Base-by-base conservation (phyloP, 179 eudicot genomes). In the Beta lomatogona region DNA sequence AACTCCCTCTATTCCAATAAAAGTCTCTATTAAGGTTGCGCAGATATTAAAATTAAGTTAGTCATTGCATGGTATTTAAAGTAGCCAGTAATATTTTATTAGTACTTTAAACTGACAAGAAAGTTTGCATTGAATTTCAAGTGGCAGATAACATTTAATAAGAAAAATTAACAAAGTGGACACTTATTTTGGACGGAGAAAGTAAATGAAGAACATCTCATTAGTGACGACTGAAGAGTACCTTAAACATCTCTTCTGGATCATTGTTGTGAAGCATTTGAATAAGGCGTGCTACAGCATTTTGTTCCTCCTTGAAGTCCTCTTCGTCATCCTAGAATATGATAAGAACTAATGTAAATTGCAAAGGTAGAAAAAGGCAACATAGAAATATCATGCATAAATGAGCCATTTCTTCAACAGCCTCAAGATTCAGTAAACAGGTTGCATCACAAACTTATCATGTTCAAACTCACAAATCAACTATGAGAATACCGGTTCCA, bases 261-360 rank as follows among this genome's bases (percentile, higher is more conserved):
- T 93, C 97, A 63, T 91, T 93, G 88, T 89, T 94, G 85, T 91
- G 91, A 82, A 96, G 88, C 92, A 94, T 86, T 70, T 94, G 97
- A 78, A 96, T 89, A 79, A 96, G 93, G 79, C 99, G 90, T 61
- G 97, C 94, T 78, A 96, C 97, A 81, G 99, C 93, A 91, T 96
- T 96, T 81, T 96, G 99, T 88, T 96, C 98, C 89, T 94, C 99
- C 75, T 86, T 89, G 86, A 96, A 96, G 86, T 96, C 99, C 87
- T 95, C 99, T 83, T 92, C 97, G 75, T 96, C 99, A 75, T 91
- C 87, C 99, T 96, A 82, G 78, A 61, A 75, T 57, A 55, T 44
- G 63, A 83, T 50, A 69, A 52, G n/a, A 79, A 44, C 57, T 19
- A 48, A 6, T 59, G 25, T 71, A 63, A 64, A 31, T 21, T 55